Evolutionary conservation across 805 yeast species (phyloP).

Genomic region (Starmerella sirachaensis): DNA sequence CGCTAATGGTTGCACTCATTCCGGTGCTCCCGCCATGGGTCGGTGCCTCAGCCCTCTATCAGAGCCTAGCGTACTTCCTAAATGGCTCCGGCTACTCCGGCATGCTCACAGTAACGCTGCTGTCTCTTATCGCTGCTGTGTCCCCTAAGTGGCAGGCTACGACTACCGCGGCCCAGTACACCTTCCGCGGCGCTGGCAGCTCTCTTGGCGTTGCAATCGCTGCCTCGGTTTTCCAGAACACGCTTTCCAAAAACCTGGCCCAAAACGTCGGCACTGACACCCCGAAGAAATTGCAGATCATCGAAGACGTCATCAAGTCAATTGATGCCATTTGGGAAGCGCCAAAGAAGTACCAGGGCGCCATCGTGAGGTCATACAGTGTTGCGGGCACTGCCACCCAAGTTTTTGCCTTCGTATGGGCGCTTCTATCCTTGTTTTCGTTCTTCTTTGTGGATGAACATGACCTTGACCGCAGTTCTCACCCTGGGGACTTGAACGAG

Average conservation of each 20-base stretch:
- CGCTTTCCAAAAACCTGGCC: constrained; percentile 29
- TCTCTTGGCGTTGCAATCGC: constrained; percentile 67
- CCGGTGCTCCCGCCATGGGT: constrained; percentile 38
- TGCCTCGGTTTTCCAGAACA: constrained; percentile 50
- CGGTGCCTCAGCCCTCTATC: constrained; percentile 48
- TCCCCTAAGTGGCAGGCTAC: constrained; percentile 62
- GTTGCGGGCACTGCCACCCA: constrained; percentile 42
- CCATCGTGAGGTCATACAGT: constrained; percentile 36
- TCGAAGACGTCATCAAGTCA: constrained; percentile 37
- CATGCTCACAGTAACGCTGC: constrained; percentile 55
- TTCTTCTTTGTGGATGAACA: constrained; percentile 46
- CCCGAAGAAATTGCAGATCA: constrained; percentile 30
- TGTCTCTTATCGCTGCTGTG: constrained; percentile 68
- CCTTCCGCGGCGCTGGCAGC: constrained; percentile 78
- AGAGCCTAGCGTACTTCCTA: constrained; percentile 28
- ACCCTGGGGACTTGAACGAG: neutral
- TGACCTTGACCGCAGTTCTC: constrained; percentile 16
- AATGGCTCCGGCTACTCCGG: constrained; percentile 59
- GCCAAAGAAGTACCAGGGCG: constrained; percentile 35
- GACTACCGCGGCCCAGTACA: constrained; percentile 81
- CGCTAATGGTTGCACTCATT: constrained; percentile 27
- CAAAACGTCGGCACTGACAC: constrained; percentile 24
- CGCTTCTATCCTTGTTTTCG: constrained; percentile 33
- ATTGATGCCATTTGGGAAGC: constrained; percentile 40
- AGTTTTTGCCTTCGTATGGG: constrained; percentile 34